These are phyloP conservation scores for Amanita subjunquillea DNA, from an alignment of 768 basidiomycete species.

Conservation along the genomic window DNA sequence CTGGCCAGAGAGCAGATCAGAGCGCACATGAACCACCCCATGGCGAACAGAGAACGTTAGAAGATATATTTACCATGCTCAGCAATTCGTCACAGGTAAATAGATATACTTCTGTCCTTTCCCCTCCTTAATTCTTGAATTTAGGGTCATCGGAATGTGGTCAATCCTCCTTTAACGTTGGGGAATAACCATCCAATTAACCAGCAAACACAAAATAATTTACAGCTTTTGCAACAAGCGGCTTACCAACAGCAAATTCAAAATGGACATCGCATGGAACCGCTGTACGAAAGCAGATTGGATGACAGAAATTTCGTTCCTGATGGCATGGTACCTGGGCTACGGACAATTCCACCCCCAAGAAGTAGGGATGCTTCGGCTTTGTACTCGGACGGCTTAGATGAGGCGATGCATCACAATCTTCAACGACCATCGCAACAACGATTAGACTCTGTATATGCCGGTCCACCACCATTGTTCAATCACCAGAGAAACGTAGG, in stretches of 20 bases:
- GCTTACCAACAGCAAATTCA: constrained; percentile 34
- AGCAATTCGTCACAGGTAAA: constrained; percentile 67
- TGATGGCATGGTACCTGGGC: constrained; percentile 79
- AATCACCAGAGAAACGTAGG: constrained; percentile 47
- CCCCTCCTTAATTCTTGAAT: constrained; percentile 2
- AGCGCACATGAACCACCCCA: constrained; percentile 21
- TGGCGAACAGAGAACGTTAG: constrained; percentile 53
- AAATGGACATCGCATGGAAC: constrained; percentile 44
- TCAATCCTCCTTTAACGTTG: constrained; percentile 14
- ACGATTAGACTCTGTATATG: constrained; percentile 48
- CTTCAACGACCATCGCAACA: constrained; percentile 43
- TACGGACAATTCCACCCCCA: constrained; percentile 56
- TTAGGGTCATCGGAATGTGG: constrained; percentile 22
- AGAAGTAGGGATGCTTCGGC: constrained; percentile 46
- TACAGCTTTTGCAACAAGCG: constrained; percentile 29
- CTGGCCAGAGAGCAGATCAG: constrained; percentile 37
- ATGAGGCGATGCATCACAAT: constrained; percentile 54
- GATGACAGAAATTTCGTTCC: constrained; percentile 76
- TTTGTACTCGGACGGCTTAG: constrained; percentile 47
- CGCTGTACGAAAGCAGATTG: constrained; percentile 62
- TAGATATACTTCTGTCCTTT: not conserved
- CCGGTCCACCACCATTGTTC: constrained; percentile 38
- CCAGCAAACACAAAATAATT: constrained; percentile 24
- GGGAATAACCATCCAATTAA: constrained; percentile 20
- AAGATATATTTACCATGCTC: constrained; percentile 76